Percentiles rank a stretch among this genome's conserved stretches.
Evolutionary conservation across 2,329 filamentous ascomycete species (phyloP).

Genomic region (Alternaria sp.): DNA sequence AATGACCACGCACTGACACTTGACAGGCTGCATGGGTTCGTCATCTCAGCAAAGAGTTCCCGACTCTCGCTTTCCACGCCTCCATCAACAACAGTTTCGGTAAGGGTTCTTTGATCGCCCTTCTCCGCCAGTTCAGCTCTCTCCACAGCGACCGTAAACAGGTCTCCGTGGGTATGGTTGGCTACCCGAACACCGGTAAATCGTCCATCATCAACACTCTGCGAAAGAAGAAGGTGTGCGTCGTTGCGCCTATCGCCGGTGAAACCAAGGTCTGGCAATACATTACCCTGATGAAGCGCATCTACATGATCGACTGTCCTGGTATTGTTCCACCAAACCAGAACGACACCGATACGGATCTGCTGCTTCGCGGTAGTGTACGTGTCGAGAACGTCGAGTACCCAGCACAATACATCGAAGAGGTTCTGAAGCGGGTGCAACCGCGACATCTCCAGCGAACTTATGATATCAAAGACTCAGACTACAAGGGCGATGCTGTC

Average conservation of each 20-base stretch:
- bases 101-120: slow-evolving; percentile 90
- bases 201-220: slow-evolving; percentile 97
- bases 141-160: slow-evolving; percentile 92
- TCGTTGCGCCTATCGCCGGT: slow-evolving; percentile 89
- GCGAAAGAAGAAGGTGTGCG: slow-evolving; percentile 92
- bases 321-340: slow-evolving; percentile 92
- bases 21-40: slow-evolving; percentile 90
- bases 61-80: slow-evolving; percentile 92
- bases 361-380: slow-evolving; percentile 88
- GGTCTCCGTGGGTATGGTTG: slow-evolving; percentile 87
- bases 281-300: slow-evolving; percentile 91
- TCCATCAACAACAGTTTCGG: slow-evolving; percentile 96
- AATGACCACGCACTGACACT: slow-evolving; percentile 30
- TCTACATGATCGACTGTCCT: slow-evolving; percentile 94
- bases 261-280: slow-evolving; percentile 99
- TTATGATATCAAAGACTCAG: slow-evolving; percentile 82
- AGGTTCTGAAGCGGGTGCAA: slow-evolving; percentile 80
- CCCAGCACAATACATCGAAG: slow-evolving; percentile 92
- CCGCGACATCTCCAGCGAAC: slow-evolving; percentile 88
- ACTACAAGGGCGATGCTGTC: slow-evolving; percentile 73
- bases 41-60: slow-evolving; percentile 84
- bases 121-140: slow-evolving; percentile 89
- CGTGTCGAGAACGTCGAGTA: slow-evolving; percentile 96
- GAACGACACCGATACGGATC: slow-evolving; percentile 82
- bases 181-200: slow-evolving; percentile 94